A percentile compares a stretch with the other conserved stretches of the same genome.
phyloP scores from a whole-genome alignment of 768 basidiomycete species.

The Amanita fuliginea region DNA sequence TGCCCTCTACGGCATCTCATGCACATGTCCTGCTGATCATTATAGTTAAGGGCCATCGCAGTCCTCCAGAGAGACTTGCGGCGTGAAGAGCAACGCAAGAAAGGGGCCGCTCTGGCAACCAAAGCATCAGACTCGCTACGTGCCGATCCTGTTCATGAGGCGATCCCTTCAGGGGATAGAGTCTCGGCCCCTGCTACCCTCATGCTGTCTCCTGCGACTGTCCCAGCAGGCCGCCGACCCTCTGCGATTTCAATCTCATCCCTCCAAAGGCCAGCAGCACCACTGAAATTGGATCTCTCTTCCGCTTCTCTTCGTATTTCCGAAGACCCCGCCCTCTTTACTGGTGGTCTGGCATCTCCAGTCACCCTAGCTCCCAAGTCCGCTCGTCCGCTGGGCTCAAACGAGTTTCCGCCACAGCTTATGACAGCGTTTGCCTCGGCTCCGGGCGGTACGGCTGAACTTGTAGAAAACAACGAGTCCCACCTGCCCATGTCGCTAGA shows the following conservation, averaged over 20 bases:
- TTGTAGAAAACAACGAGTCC: conserved; percentile 25
- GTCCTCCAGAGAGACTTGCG: conserved; percentile 61
- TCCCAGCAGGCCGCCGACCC: conserved; percentile 39
- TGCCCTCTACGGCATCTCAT: not conserved
- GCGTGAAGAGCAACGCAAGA: conserved; percentile 48
- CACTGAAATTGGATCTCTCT: conserved; percentile 77
- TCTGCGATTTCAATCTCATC: conserved; percentile 77
- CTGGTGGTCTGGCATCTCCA: conserved; percentile 60
- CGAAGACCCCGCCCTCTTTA: conserved; percentile 45
- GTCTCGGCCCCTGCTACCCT: not conserved
- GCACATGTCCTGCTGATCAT: not conserved
- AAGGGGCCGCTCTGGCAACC: conserved; percentile 12
- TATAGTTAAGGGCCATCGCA: conserved; percentile 58
- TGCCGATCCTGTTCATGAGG: not conserved
- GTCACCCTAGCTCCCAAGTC: conserved; percentile 78
- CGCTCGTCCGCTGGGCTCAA: conserved; percentile 44
- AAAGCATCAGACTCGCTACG: not conserved
- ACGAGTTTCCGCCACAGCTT: conserved; percentile 50
- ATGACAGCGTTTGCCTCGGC: conserved; percentile 49
- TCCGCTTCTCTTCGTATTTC: conserved; percentile 50
- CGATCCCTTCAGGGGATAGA: not conserved
- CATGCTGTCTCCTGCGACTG: conserved; percentile 20
- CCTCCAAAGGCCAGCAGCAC: conserved; percentile 58
- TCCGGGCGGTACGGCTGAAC: conserved; percentile 28
- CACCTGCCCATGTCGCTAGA: conserved; percentile 20